Evolutionary conservation across 305 asterid species (phyloP), one percentile per base, ranked within the genome.

Genomic region (Fraxinus angustifolia): DNA sequence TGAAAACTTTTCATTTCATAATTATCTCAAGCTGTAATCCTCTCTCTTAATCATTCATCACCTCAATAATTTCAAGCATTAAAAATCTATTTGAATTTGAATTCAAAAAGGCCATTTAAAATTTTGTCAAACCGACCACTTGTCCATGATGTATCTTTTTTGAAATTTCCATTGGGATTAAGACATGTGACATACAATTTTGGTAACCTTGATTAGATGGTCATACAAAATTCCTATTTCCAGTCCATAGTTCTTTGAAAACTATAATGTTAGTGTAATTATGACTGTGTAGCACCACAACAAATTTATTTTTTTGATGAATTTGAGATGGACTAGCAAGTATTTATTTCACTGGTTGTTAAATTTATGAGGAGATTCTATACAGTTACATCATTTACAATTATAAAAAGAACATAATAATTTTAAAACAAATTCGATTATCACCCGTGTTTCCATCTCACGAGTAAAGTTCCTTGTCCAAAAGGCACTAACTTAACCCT

Each of bases 91-190:
- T 45, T 60, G 60, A 79, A 58, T 58, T 67, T 79, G 21, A 82
- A 79, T 83, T 50, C 78, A 82, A 83, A 85, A 80, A 79, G 87
- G 81, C 11, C 5, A 8, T 53, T 60, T 7, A 73, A 77, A 48
- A 81, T 75, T 31, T 88, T 82, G 88, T 89, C 94, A 90, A 91
- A 90, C 96, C 94, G 93, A 85, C 91, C 84, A 85, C 34, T 36
- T 10, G 67, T 72, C 76, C 78, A 79, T 77, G 79, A 31, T 31
- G 65, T 68, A 16, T 80, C 85, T 23, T 80, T 82, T 89, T 48
- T 73, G 34, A 48, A 85, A 81, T 40, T 80, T 79, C 78, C 16
- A 34, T 7, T 62, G 33, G 23, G 81, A 79, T 26, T 68, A 36
- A 48, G 80, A 82, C 83, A 82, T 3, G 3, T 21, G 71, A 8